Conservation (phyloP, 2,329 filamentous ascomycete genomes). For the Coniosporium tulheliwenetii region DNA sequence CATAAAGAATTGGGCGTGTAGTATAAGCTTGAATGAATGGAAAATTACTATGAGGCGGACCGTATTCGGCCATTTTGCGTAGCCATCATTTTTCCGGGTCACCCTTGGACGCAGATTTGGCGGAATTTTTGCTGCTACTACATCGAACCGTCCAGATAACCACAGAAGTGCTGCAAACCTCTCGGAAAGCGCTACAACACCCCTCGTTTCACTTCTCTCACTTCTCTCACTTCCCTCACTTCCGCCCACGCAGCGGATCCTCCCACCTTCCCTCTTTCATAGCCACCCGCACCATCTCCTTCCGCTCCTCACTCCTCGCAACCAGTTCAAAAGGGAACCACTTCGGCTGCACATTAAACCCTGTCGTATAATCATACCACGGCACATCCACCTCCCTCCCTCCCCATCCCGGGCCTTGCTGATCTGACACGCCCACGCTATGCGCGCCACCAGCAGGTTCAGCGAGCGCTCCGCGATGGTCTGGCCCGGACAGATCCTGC, state of each 20-base stretch:
- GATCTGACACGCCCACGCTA: conserved; percentile 9
- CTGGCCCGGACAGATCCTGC: conserved; percentile 29
- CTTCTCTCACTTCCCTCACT: not conserved
- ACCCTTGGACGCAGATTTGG: not conserved
- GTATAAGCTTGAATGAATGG: too few species aligned
- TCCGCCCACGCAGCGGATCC: not conserved
- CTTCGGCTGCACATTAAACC: conserved; percentile 7
- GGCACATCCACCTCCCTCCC: conserved; percentile 4
- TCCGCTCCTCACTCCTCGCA: not conserved
- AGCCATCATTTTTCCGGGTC: not conserved
- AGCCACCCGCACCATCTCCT: not conserved
- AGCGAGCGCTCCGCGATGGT: conserved; percentile 21
- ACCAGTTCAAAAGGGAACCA: not conserved
- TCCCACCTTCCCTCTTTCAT: not conserved
- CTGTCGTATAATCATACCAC: conserved; percentile 7
- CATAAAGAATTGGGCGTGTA: too few species aligned
- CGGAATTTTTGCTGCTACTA: not conserved
- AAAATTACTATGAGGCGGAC: too few species aligned
- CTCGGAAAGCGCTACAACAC: too few species aligned
- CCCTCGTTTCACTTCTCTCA: not conserved
- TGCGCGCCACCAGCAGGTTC: conserved; percentile 19
- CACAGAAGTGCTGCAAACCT: not conserved
- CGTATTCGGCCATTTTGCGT: too few species aligned
- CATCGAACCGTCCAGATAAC: not conserved
- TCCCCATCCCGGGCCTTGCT: conserved; percentile 5